Percentiles rank a stretch among this genome's conserved stretches.
These are phyloP conservation scores for Sarocladium brachiariae DNA, from an alignment of 2,329 filamentous ascomycete species.

Conservation along the genomic window DNA sequence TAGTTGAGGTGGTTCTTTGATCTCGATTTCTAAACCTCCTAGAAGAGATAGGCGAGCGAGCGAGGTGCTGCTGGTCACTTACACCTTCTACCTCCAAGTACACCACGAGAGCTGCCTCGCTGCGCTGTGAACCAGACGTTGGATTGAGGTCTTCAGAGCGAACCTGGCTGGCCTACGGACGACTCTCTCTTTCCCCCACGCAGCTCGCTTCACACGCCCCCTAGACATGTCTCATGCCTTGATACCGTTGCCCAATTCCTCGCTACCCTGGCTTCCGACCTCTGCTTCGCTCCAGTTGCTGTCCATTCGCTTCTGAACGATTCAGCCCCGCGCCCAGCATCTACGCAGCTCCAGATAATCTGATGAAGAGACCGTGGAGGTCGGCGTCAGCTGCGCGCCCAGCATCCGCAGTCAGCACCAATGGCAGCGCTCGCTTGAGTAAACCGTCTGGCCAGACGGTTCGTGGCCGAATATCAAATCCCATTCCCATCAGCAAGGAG, in stretches of 20 bases:
- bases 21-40: not conserved
- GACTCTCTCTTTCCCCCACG: not conserved
- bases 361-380: slow-evolving; percentile 6
- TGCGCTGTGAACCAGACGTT: no score
- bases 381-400: slow-evolving; percentile 7
- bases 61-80: slow-evolving; percentile 1
- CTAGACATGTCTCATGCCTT: slow-evolving; percentile 9
- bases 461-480: slow-evolving; percentile 54
- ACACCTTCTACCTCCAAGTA: not conserved
- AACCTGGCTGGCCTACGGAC: not conserved
- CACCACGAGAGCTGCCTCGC: not conserved
- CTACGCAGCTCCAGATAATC: not conserved
- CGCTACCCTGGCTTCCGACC: not conserved
- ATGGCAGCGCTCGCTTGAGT: slow-evolving; percentile 2
- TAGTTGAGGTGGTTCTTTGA: not conserved
- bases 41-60: not conserved
- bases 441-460: slow-evolving; percentile 19
- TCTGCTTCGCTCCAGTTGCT: not conserved
- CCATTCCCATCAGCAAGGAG: slow-evolving; percentile 47
- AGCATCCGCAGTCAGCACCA: not conserved
- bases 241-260: not conserved
- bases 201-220: not conserved
- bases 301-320: not conserved
- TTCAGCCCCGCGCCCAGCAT: not conserved
- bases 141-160: not conserved